Evolutionary conservation across 2,329 filamentous ascomycete genomes (phyloP).

Genomic region (Laburnicola sp.): DNA sequence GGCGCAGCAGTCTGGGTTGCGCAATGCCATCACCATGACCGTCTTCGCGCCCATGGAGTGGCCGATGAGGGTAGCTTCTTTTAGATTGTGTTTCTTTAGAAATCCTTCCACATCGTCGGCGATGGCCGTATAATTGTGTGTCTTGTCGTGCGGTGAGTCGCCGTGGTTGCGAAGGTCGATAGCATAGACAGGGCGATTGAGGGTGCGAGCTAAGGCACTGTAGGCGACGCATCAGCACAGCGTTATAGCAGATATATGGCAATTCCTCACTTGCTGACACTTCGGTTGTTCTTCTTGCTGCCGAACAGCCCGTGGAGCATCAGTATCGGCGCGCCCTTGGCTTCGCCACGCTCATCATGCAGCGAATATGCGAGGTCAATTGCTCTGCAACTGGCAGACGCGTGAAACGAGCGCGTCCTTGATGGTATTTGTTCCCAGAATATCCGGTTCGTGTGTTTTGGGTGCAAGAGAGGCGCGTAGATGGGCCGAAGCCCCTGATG

Average conservation of each 20-base stretch:
- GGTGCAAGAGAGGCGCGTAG: slow-evolving; percentile 15
- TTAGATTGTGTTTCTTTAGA: slow-evolving; percentile 70
- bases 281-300: slow-evolving; percentile 92
- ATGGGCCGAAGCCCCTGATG: slow-evolving; percentile 17
- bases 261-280: slow-evolving; percentile 77
- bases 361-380: slow-evolving; percentile 42
- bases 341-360: slow-evolving; percentile 41
- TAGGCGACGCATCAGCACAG: neutral
- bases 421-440: slow-evolving; percentile 7
- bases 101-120: slow-evolving; percentile 82
- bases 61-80: slow-evolving; percentile 76
- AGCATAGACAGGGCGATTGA: slow-evolving; percentile 79
- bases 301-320: slow-evolving; percentile 94
- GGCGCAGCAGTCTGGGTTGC: slow-evolving; percentile 66
- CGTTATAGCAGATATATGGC: neutral
- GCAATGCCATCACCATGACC: slow-evolving; percentile 83
- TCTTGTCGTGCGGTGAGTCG: slow-evolving; percentile 75
- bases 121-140: slow-evolving; percentile 81
- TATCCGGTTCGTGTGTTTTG: slow-evolving; percentile 18
- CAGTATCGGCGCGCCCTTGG: slow-evolving; percentile 68
- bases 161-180: slow-evolving; percentile 93
- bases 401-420: slow-evolving; percentile 36
- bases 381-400: slow-evolving; percentile 23
- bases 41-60: slow-evolving; percentile 98
- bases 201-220: slow-evolving; percentile 78